Conservation (phyloP, 768 basidiomycete species). For the Boletus reticuloceps region DNA sequence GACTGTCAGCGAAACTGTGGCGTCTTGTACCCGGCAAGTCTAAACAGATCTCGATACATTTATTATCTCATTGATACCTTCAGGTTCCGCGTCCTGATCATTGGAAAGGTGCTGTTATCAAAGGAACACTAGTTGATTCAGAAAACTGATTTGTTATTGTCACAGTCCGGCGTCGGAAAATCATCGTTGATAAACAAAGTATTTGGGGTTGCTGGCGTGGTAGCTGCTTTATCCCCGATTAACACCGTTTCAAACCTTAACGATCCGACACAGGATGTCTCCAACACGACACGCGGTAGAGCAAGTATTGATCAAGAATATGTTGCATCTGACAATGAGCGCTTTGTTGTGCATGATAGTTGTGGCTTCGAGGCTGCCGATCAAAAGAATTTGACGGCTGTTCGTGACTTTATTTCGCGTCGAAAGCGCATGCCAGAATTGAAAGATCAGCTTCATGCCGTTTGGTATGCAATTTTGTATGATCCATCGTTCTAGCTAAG, state of each 20-base stretch:
- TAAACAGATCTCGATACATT: not conserved
- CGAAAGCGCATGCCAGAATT: not conserved
- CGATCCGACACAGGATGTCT: not conserved
- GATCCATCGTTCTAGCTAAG: not conserved
- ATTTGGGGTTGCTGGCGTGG: slow-evolving; percentile 2
- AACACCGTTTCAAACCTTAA: not conserved
- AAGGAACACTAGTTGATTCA: not conserved
- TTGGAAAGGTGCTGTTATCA: not conserved
- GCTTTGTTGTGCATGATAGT: slow-evolving; percentile 5
- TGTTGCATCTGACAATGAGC: not conserved
- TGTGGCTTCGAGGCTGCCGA: slow-evolving; percentile 6
- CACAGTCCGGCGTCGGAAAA: no score
- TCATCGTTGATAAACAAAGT: not conserved
- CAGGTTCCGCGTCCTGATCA: slow-evolving; percentile 8
- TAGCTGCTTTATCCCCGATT: not conserved
- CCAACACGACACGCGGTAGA: not conserved
- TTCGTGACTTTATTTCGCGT: not conserved
- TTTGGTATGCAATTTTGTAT: not conserved
- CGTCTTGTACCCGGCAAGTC: not conserved
- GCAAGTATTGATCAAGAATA: not conserved
- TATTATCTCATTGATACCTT: not conserved
- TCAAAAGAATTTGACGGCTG: not conserved
- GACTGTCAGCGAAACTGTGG: no score
- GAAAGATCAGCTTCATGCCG: slow-evolving; percentile 3
- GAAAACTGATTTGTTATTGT: not conserved